Percentiles rank a stretch among this genome's conserved stretches.
These are phyloP conservation scores for Pyrenophora teres DNA, from an alignment of 2,329 filamentous ascomycete species.

Conservation along the genomic window DNA sequence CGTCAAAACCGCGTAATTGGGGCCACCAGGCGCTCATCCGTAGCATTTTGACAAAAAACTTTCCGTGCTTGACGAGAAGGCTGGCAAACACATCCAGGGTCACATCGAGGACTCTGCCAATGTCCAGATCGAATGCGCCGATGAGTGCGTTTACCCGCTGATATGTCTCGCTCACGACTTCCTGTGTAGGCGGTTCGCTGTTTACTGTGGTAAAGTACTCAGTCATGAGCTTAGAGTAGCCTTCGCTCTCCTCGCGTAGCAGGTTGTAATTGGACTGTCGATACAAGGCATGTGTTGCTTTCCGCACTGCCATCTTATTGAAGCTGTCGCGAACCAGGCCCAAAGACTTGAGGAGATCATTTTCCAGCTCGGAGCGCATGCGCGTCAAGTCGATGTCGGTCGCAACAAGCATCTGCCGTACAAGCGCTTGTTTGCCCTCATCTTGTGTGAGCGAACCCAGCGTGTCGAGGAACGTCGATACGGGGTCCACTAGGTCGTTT, in stretches of 20 bases:
- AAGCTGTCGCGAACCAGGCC: slow-evolving; percentile 87
- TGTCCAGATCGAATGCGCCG: slow-evolving; percentile 95
- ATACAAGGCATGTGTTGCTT: slow-evolving; percentile 91
- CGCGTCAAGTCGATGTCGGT: slow-evolving; percentile 72
- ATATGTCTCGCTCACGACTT: slow-evolving; percentile 82
- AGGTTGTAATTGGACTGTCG: slow-evolving; percentile 97
- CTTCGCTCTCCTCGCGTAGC: slow-evolving; percentile 91
- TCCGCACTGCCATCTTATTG: slow-evolving; percentile 78
- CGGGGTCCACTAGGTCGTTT: slow-evolving; percentile 51
- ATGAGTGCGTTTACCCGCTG: slow-evolving; percentile 93
- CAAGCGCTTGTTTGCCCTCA: slow-evolving; percentile 61
- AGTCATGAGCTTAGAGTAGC: slow-evolving; percentile 93
- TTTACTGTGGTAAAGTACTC: slow-evolving; percentile 91
- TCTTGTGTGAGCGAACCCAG: slow-evolving; percentile 78
- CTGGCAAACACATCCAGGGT: slow-evolving; percentile 94
- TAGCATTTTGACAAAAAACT: slow-evolving; percentile 93
- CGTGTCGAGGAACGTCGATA: slow-evolving; percentile 78
- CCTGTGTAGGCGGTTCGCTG: slow-evolving; percentile 71
- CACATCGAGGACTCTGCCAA: slow-evolving; percentile 90
- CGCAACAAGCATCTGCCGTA: slow-evolving; percentile 72
- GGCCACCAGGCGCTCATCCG: slow-evolving; percentile 98
- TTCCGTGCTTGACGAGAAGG: slow-evolving; percentile 87
- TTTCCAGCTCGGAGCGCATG: slow-evolving; percentile 84
- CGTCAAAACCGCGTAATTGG: slow-evolving; percentile 61
- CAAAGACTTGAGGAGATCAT: slow-evolving; percentile 72